These are phyloP conservation scores for Penicillium soppii DNA, from an alignment of 495 filamentous ascomycete species.

Conservation along the genomic window DNA sequence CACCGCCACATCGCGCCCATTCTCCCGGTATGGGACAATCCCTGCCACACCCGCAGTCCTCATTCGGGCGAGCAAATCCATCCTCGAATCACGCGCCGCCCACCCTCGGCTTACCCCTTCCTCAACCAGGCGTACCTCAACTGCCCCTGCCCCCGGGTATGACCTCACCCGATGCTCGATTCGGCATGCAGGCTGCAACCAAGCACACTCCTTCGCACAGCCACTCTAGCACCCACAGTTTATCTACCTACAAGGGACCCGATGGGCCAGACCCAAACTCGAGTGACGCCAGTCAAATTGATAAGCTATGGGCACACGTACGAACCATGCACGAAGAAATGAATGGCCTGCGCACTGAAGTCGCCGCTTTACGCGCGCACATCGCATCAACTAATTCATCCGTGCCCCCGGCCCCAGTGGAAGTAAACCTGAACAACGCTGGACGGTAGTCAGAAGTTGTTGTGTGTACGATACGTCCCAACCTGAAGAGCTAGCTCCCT, in stretches of 20 bases:
- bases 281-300: slow-evolving; percentile 26
- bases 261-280: slow-evolving; percentile 27
- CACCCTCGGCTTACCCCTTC: slow-evolving; percentile 35
- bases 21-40: slow-evolving; percentile 70
- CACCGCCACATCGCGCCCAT: slow-evolving; percentile 55
- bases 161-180: slow-evolving; percentile 46
- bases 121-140: slow-evolving; percentile 45
- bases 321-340: slow-evolving; percentile 45
- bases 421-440: slow-evolving; percentile 25
- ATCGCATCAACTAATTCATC: slow-evolving; percentile 34
- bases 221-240: slow-evolving; percentile 44
- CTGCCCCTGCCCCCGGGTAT: slow-evolving; percentile 54
- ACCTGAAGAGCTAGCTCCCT: neutral
- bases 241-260: slow-evolving; percentile 24
- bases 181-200: slow-evolving; percentile 33
- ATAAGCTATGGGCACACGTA: slow-evolving; percentile 49
- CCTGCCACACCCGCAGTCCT: slow-evolving; percentile 57
- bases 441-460: slow-evolving; percentile 18
- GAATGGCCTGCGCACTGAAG: slow-evolving; percentile 36
- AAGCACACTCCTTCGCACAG: slow-evolving; percentile 38
- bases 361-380: slow-evolving; percentile 39
- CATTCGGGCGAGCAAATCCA: slow-evolving; percentile 54
- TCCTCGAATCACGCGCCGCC: slow-evolving; percentile 27
- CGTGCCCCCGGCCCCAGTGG: slow-evolving; percentile 18
- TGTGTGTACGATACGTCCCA: slow-evolving; percentile 26